Conservation (phyloP, 2,329 filamentous ascomycete species). For the Fusarium globosum region DNA sequence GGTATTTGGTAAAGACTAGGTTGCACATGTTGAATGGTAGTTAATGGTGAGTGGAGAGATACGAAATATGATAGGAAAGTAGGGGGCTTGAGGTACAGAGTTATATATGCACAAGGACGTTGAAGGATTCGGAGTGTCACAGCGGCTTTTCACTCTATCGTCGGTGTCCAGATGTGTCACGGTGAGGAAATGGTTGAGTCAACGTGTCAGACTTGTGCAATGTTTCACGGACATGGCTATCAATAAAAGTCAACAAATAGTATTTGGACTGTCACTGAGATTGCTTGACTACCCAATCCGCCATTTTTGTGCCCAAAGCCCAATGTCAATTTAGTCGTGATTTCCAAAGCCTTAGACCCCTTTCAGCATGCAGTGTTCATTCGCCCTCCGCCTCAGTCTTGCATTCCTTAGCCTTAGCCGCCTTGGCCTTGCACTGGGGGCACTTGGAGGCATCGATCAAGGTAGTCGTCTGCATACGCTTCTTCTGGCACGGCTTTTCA, state of each 20-base stretch:
- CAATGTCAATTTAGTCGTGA: fast-evolving
- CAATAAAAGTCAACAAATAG: no score
- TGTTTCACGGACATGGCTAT: background rate
- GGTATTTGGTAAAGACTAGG: background rate
- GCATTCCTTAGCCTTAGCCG: background rate
- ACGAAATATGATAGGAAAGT: background rate
- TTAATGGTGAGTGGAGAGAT: background rate
- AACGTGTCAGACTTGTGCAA: background rate
- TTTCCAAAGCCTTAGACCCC: fast-evolving
- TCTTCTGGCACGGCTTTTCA: background rate
- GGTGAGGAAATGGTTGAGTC: background rate
- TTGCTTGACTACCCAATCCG: background rate
- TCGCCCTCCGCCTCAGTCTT: background rate
- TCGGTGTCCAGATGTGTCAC: background rate
- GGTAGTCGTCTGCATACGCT: background rate
- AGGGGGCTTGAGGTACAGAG: background rate
- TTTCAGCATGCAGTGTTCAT: background rate
- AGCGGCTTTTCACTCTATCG: background rate
- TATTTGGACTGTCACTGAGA: background rate
- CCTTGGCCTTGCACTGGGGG: background rate
- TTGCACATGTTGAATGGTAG: background rate
- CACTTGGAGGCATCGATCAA: background rate
- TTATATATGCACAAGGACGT: background rate
- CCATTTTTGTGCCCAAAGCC: fast-evolving
- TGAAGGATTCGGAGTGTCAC: background rate